Percentiles rank a stretch among this genome's conserved stretches.
Conservation (phyloP, 345 rosid species). For the Mallotus nudiflorus region DNA sequence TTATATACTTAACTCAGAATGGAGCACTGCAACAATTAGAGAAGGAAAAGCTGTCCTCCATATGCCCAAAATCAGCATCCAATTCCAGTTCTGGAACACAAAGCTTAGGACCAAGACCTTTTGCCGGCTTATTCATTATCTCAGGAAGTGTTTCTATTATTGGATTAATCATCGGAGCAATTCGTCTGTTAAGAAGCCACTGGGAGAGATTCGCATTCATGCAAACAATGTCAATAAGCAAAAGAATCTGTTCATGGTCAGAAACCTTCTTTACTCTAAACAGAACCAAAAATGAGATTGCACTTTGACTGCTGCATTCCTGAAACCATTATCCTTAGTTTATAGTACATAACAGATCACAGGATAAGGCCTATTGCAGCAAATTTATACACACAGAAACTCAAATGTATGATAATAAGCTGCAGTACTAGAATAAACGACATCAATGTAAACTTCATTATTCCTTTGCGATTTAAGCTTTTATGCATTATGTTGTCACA, state of each 20-base stretch:
- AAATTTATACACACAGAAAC: too few species aligned
- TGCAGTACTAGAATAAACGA: too few species aligned
- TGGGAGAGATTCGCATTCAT: not conserved
- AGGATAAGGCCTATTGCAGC: too few species aligned
- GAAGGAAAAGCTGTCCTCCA: not conserved
- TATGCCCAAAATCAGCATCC: not conserved
- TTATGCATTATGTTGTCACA: too few species aligned
- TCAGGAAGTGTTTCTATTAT: constrained; percentile 11
- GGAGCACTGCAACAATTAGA: constrained; percentile 7
- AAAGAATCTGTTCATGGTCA: constrained; percentile 18
- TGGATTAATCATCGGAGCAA: constrained; percentile 2
- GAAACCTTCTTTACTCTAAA: not conserved
- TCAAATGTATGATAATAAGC: too few species aligned
- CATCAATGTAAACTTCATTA: too few species aligned
- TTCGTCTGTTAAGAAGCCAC: constrained; percentile 1
- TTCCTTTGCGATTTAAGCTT: too few species aligned
- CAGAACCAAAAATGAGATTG: not conserved
- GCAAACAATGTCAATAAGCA: not conserved
- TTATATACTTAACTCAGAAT: not conserved
- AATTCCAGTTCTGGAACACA: not conserved
- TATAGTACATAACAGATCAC: too few species aligned
- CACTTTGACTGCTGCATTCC: not conserved
- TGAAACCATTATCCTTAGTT: too few species aligned
- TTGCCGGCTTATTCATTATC: constrained; percentile 18
- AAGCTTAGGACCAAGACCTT: constrained; percentile 14